Base-by-base conservation (phyloP, 805 yeast genomes). In the Saccharomycopsis amapae region DNA sequence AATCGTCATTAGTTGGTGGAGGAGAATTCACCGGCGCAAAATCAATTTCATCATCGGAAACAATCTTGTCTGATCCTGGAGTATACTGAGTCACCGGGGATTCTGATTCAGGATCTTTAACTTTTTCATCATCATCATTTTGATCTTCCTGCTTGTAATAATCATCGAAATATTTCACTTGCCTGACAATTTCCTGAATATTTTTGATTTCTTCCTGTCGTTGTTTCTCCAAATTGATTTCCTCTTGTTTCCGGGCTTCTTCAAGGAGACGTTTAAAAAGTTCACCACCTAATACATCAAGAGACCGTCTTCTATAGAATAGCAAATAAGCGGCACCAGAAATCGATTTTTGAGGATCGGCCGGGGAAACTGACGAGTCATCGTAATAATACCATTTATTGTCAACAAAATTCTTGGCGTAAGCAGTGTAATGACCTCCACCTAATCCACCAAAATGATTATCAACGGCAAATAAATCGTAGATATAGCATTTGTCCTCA, bases 401-500 rank as follows among this genome's bases (percentile, higher is more conserved):
- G 57, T 85, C 94, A 36, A 77, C 69, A 61, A 78, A 81, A 58
- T 89, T 89, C 60, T 81, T 83, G 0, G 76, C 96, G 57, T 79
- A 82, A 0, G 97, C 85, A 1, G 98, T 93, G 62, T 93, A 90
- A 66, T 93, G 97, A 1, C 98, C 97, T 3, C 97, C 97, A 0
- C 97, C 97, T 17, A 90, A 68, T 0, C 97, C 96, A 42, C 97
- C 98, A 60, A 73, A 88, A 59, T 93, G 98, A 60, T 90, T 93
- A 60, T 89, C 97, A 19, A 93, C 96, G 0, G 93, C 97, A 56
- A 85, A 72, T 51, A 93, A 67, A 59, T 93, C 97, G 62, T 90
- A 90, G 1, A 85, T 59, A n/a, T 62, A 55, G 3, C 46, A 22
- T 13, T 30, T 31, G 15, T 41, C 49, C 10, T 34, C 44, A 22